Conservation (phyloP, 139 green algal species). For the Chlorella sorokiniana region DNA sequence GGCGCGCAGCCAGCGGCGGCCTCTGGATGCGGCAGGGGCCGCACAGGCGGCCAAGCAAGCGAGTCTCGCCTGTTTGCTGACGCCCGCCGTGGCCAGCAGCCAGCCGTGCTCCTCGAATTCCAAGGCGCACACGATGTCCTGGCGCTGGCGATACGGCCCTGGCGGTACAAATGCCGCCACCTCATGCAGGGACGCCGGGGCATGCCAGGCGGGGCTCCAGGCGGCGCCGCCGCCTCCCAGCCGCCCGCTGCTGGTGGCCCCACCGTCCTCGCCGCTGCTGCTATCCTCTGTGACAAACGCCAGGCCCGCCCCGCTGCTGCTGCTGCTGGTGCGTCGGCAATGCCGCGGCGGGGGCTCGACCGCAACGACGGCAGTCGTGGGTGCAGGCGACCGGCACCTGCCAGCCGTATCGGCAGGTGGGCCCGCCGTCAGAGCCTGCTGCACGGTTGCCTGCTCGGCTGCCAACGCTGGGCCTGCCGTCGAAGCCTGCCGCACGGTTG, state of each 20-base stretch:
- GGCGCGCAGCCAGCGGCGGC: not conserved
- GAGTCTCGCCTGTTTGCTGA: slow-evolving; percentile 61
- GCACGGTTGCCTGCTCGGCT: too few species aligned
- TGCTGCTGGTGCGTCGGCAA: not conserved
- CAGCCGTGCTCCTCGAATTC: slow-evolving; percentile 66
- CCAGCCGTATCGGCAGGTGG: too few species aligned
- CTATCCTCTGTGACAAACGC: too few species aligned
- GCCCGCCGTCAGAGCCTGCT: too few species aligned
- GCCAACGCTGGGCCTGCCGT: too few species aligned
- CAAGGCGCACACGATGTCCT: slow-evolving; percentile 66
- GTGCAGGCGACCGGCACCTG: not conserved
- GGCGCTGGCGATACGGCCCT: not conserved
- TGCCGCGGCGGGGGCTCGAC: too few species aligned
- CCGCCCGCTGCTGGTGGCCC: not conserved
- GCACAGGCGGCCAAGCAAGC: not conserved
- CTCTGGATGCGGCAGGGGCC: too few species aligned
- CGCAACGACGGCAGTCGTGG: too few species aligned
- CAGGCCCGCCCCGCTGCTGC: too few species aligned
- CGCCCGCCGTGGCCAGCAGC: slow-evolving; percentile 63
- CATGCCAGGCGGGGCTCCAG: slow-evolving; percentile 14
- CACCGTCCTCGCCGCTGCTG: not conserved
- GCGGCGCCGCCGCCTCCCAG: too few species aligned
- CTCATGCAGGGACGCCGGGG: not conserved
- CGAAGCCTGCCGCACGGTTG: not conserved
- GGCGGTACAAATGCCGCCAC: slow-evolving; percentile 26